Base-by-base conservation (phyloP, 1,284 basidiomycete species). In the Exsudoporus floridanus region DNA sequence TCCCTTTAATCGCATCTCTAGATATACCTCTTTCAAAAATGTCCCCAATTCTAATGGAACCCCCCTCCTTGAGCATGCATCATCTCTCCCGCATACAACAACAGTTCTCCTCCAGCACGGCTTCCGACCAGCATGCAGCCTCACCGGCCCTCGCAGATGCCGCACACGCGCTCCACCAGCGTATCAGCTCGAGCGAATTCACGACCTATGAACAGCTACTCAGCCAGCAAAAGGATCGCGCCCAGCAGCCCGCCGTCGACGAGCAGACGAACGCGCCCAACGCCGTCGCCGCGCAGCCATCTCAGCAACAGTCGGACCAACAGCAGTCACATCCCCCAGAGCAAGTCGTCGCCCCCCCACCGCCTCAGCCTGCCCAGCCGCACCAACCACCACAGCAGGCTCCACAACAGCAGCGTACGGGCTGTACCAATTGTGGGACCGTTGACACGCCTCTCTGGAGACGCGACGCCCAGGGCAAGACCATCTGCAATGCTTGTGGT, bases 401-500 rank as follows among this genome's bases (percentile, higher is more conserved):
- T 39, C 54, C 60, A 49, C 70, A 61, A 44, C 65, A 57, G 53
- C 66, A 60, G 40, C 69, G 67, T 9, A 69, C 74, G 2, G 71
- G 77, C 47, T 90, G 88, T 67, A 77, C 81, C 45, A 88, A 86
- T 69, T 90, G 90, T 70, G 83, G 82, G 21, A 86, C 86, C 16
- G 75, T 78, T 16, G 83, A 83, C 53, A 92, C 90, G 47, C 89
- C 90, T 43, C 80, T 91, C 14, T 92, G 90, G 90, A 77, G 90
- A 61, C 80, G 90, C 60, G 89, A 90, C 66, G 75, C 80, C 44
- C 85, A 90, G 67, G 90, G 90, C 51, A 87, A 86, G 67, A 80
- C 86, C 37, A 82, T 92, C 63, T 93, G 90, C 74, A 93, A 92
- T 70, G 88, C 90, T 51, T 93, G 90, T 72, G 90, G 90, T 92